These are phyloP conservation scores for Protomyces lactucae-debilis DNA, from an alignment of 1,139 yeast genomes.

Conservation along the genomic window DNA sequence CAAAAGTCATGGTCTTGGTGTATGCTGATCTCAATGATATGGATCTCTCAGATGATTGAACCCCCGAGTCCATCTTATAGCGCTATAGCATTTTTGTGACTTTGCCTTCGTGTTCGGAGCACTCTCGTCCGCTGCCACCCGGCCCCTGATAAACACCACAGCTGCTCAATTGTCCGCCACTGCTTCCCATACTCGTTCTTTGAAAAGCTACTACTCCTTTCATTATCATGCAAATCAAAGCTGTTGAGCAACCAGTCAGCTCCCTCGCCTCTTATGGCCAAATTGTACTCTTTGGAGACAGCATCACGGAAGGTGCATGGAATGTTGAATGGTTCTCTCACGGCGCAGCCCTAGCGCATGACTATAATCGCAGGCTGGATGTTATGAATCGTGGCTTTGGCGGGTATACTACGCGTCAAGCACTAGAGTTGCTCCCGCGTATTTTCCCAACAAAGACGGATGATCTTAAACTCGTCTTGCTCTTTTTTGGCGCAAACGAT, in stretches of 20 bases:
- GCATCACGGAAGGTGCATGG: constrained; percentile 25
- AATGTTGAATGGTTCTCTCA: constrained; percentile 7
- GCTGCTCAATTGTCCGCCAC: background rate
- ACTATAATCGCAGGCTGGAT: constrained; percentile 13
- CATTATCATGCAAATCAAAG: background rate
- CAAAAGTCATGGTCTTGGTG: constrained; percentile 59
- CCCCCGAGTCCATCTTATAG: background rate
- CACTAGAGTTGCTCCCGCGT: constrained; percentile 10
- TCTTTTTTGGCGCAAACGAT: constrained; percentile 78
- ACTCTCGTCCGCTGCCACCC: background rate
- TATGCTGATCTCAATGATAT: constrained; percentile 23
- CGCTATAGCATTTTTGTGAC: background rate
- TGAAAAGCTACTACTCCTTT: background rate
- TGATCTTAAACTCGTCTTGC: constrained; percentile 46
- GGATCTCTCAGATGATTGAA: background rate
- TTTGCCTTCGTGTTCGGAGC: background rate
- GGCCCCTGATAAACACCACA: too few species aligned
- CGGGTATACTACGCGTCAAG: constrained; percentile 21
- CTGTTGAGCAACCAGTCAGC: background rate
- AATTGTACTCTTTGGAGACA: constrained; percentile 24
- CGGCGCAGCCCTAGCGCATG: constrained; percentile 15
- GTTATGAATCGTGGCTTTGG: constrained; percentile 22
- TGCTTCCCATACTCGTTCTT: background rate
- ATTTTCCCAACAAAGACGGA: constrained; percentile 8
- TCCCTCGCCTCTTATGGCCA: constrained; percentile 21